Percentiles rank a stretch among this genome's conserved stretches.
Evolutionary conservation across 768 basidiomycete species (phyloP).

Genomic region (Psilocybe tampanensis): DNA sequence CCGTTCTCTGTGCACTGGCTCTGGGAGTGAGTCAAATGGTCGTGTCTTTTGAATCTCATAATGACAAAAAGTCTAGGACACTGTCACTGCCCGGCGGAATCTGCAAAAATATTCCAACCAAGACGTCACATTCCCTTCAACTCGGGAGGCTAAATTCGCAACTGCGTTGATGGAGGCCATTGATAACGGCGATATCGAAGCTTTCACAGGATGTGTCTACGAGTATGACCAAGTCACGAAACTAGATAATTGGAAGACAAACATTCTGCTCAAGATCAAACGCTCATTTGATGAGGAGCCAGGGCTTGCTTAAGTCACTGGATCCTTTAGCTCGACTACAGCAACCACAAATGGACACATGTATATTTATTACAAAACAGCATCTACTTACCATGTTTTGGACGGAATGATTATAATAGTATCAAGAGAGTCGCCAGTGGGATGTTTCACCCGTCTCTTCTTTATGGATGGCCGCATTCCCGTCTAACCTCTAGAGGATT

Average conservation of each 20-base stretch:
- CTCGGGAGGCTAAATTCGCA: constrained; percentile 91
- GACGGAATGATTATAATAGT: not conserved
- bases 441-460: no score
- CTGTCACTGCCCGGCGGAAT: constrained; percentile 81
- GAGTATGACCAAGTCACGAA: constrained; percentile 93
- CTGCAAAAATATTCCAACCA: constrained; percentile 75
- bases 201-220: constrained; percentile 81
- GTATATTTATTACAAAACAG: not conserved
- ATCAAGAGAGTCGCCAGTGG: no score
- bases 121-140: constrained; percentile 84
- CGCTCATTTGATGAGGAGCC: constrained; percentile 60
- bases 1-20: constrained; percentile 87
- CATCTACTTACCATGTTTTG: not conserved
- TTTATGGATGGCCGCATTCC: no score
- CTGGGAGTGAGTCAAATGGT: constrained; percentile 61
- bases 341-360: not conserved
- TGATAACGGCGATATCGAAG: constrained; percentile 50
- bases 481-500: no score
- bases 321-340: not conserved
- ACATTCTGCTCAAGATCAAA: constrained; percentile 89
- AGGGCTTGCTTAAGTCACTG: constrained; percentile 32
- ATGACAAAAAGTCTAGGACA: constrained; percentile 56
- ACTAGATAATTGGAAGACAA: constrained; percentile 96
- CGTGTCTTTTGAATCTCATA: not conserved
- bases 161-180: constrained; percentile 75